These are phyloP conservation scores for Colletotrichum truncatum DNA, from an alignment of 2,329 filamentous ascomycete species.

Conservation along the genomic window DNA sequence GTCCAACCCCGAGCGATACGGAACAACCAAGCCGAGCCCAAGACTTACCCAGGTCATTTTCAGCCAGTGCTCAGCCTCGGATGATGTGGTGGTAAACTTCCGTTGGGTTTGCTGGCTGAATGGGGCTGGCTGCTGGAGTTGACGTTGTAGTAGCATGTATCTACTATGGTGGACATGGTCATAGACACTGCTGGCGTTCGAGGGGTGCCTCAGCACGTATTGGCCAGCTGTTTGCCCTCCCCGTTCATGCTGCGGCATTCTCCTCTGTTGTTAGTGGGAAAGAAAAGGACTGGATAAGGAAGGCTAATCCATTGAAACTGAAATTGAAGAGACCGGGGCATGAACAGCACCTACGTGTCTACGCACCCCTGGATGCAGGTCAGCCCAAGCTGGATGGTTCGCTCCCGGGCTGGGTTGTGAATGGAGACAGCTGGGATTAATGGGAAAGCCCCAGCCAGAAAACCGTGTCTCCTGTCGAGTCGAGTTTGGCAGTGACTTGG, in stretches of 20 bases:
- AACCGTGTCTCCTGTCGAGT: neutral
- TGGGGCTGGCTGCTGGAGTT: neutral
- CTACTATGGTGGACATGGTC: neutral
- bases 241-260: slow-evolving; percentile 12
- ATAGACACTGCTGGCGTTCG: neutral
- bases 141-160: neutral
- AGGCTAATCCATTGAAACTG: slow-evolving; percentile 2
- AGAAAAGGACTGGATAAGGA: neutral
- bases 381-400: neutral
- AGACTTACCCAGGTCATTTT: slow-evolving; percentile 7
- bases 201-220: slow-evolving; percentile 4
- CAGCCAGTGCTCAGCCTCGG: neutral
- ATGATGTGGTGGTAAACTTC: neutral
- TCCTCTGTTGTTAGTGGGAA: neutral
- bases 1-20: slow-evolving; percentile 18
- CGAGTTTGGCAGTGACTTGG: neutral
- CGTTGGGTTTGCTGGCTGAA: neutral
- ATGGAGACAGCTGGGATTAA: neutral
- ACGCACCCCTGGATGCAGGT: slow-evolving; percentile 12
- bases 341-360: neutral
- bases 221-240: slow-evolving; percentile 19
- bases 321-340: slow-evolving; percentile 3
- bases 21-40: slow-evolving; percentile 9
- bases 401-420: neutral
- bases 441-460: neutral